Evolutionary conservation across 2,329 filamentous ascomycete genomes (phyloP), one percentile per base, ranked within the genome.

Genomic region (Fusarium coicis): DNA sequence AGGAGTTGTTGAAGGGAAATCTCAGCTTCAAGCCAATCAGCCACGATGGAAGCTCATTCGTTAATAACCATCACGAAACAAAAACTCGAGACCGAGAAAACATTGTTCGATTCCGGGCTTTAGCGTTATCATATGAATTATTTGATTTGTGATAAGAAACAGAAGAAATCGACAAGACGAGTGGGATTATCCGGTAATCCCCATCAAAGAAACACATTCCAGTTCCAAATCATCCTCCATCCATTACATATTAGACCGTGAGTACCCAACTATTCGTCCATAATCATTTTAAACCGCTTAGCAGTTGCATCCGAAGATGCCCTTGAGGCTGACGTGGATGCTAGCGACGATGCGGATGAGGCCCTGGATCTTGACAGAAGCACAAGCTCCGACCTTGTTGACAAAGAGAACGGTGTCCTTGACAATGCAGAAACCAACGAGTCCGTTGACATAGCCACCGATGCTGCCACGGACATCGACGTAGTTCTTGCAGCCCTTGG

Each of bases 401-500:
- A 79, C 61, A 37, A 74, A 54, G 57, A 81, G 69, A 57, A 83
- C 57, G 21, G 79, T 64, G n/a, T 80, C 78, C 65, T 77, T 76
- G 44, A 81, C 73, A 65, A 83, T 74, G 68, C 77, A 80, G 73
- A 82, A 74, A 40, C 81, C 81, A 42, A 76, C 64, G 46, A 81
- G 73, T 39, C 76, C 79, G 44, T 70, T 68, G 54, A 82, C 68
- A 67, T 72, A 73, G 32, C 74, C 78, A 59, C 81, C 81, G 28
- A 79, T 72, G 37, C 77, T 62, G 47, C 76, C 76, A 49, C 67
- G 65, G 61, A 82, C 75, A 61, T 83, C 80, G 44, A 83, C 75
- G 78, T 79, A 79, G 80, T 83, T 83, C 72, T 77, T 76, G 77
- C 81, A 83, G 72, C 81, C 81, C 76, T 80, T 77, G 75, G 78